These are phyloP conservation scores for Elsinoe arachidis DNA, from an alignment of 2,329 filamentous ascomycete genomes.

Conservation along the genomic window DNA sequence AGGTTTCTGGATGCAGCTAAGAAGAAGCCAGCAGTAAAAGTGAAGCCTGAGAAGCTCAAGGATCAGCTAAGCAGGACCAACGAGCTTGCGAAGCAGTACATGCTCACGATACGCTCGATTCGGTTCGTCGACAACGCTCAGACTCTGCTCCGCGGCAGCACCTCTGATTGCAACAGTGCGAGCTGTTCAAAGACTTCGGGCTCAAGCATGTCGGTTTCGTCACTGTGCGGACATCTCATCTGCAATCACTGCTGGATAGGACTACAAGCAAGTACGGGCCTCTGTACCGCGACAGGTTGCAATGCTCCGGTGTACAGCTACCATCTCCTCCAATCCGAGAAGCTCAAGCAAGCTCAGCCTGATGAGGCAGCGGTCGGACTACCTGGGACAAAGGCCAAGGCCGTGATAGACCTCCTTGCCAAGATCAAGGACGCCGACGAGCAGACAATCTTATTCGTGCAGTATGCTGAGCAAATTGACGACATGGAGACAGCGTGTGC, in stretches of 20 bases:
- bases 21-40: background rate
- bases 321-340: conserved; percentile 33
- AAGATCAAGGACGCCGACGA: conserved; percentile 33
- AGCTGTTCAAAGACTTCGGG: background rate
- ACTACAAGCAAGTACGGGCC: conserved; percentile 21
- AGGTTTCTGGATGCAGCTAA: conserved; percentile 7
- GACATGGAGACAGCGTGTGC: conserved; percentile 30
- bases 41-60: conserved; percentile 1
- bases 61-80: background rate
- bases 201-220: conserved; percentile 29
- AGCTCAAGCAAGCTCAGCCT: conserved; percentile 25
- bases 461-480: conserved; percentile 39
- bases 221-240: conserved; percentile 45
- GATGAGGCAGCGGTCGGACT: conserved; percentile 16
- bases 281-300: conserved; percentile 36
- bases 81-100: conserved; percentile 3
- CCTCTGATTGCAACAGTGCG: conserved; percentile 5
- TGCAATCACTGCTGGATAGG: conserved; percentile 35
- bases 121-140: conserved; percentile 5
- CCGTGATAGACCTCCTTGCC: conserved; percentile 38
- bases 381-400: conserved; percentile 41
- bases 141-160: background rate
- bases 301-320: conserved; percentile 29
- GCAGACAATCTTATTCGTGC: conserved; percentile 49
- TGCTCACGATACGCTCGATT: background rate